These are phyloP conservation scores for Tricharina praecox DNA, from an alignment of 495 filamentous ascomycete genomes.

Conservation along the genomic window DNA sequence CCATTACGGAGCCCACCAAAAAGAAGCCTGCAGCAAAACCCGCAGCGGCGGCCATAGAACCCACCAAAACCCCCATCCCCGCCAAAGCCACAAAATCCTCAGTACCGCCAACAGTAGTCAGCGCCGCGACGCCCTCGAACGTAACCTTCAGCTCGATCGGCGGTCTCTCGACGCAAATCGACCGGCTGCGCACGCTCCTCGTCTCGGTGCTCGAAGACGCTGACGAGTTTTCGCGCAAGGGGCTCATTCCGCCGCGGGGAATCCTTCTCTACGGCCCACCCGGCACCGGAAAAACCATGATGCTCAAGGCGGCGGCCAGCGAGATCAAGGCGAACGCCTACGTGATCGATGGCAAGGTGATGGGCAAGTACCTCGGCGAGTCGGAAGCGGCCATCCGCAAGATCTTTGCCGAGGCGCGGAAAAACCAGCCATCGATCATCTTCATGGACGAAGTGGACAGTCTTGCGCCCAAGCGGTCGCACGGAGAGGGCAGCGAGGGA, in stretches of 20 bases:
- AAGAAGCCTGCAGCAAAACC: constrained; percentile 8
- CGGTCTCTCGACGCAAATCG: constrained; percentile 17
- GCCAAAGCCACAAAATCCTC: background rate
- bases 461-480: constrained; percentile 45
- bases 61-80: background rate
- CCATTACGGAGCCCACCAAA: background rate
- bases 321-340: constrained; percentile 14
- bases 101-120: too few species aligned
- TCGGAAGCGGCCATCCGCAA: constrained; percentile 50
- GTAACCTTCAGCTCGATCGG: constrained; percentile 32
- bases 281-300: constrained; percentile 45
- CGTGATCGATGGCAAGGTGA: constrained; percentile 36
- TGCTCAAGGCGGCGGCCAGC: constrained; percentile 41
- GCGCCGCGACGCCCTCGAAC: constrained; percentile 7
- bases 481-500: constrained; percentile 33
- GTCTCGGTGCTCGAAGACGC: constrained; percentile 24
- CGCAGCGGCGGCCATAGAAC: background rate
- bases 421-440: constrained; percentile 61
- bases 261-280: constrained; percentile 30
- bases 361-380: constrained; percentile 63
- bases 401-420: constrained; percentile 53
- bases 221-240: constrained; percentile 13
- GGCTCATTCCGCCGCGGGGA: constrained; percentile 21
- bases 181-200: constrained; percentile 15
- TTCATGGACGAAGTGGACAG: constrained; percentile 68